These are phyloP conservation scores for Pseudopyricularia cyperi DNA, from an alignment of 2,329 filamentous ascomycete species.

Conservation along the genomic window DNA sequence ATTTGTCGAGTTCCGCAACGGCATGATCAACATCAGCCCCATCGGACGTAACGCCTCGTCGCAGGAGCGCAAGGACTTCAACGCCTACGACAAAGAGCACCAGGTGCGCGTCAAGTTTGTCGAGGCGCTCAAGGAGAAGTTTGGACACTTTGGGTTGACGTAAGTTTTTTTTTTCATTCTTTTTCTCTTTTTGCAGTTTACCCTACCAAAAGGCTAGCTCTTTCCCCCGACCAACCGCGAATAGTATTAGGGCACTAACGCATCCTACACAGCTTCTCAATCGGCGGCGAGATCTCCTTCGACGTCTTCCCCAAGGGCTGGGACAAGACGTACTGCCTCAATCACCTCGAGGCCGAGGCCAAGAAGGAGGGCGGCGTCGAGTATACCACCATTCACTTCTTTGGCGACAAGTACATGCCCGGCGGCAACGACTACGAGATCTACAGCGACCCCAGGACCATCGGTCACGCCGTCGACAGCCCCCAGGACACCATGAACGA, in stretches of 20 bases:
- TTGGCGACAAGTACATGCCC: constrained; percentile 85
- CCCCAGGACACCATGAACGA: constrained; percentile 73
- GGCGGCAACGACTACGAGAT: constrained; percentile 97
- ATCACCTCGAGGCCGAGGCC: constrained; percentile 73
- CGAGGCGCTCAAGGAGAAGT: constrained; percentile 61
- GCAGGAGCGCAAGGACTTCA: constrained; percentile 69
- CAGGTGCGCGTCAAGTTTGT: constrained; percentile 69
- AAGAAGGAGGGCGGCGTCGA: constrained; percentile 54
- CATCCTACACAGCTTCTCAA: constrained; percentile 77
- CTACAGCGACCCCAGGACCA: constrained; percentile 66
- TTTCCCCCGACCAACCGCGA: no score
- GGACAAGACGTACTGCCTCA: constrained; percentile 97
- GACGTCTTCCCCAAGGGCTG: constrained; percentile 94
- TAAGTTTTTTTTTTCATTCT: constrained; percentile 29
- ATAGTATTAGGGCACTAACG: no score
- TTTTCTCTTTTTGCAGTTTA: not conserved
- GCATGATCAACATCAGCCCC: constrained; percentile 80
- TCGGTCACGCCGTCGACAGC: constrained; percentile 69
- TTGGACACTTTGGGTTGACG: constrained; percentile 74
- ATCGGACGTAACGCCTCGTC: constrained; percentile 75
- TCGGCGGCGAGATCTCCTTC: constrained; percentile 96
- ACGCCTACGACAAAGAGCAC: constrained; percentile 67
- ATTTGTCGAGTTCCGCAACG: constrained; percentile 80
- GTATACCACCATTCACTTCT: constrained; percentile 91
- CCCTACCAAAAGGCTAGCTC: no score